Base-by-base conservation (phyloP, 192 early-diverging fungal species). In the Cladochytrium replicatum region DNA sequence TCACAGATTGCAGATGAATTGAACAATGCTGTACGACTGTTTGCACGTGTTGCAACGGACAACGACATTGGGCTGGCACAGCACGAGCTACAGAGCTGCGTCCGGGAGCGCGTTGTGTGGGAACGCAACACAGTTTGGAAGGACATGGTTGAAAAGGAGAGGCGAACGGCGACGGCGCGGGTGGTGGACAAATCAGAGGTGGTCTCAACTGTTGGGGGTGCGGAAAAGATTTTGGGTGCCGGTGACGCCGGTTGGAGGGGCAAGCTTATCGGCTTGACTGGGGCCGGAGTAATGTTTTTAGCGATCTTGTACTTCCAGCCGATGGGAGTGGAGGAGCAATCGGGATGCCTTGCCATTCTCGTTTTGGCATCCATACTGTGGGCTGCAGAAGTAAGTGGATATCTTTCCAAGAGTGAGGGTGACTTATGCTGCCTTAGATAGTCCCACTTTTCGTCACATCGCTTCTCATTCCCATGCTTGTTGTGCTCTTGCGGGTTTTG, bases 61-160 rank as follows among this genome's bases (percentile, higher is more conserved):
- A 67, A 67, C 40, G 71, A 82, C 41, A 40, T 78, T 9, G 79
- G 80, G 19, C 55, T 72, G 21, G 88, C 91, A 4, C 66, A 76
- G 24, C 61, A 61, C 1, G 87, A 89, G 46, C 82, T 97, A 26
- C 82, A 85, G 48, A 63, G 71, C 19, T 78, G 87, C 60, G 66
- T 93, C 58, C 77, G 91, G 44, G 90, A 94, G 59, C 83, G 86
- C 32, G 83, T 97, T 55, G 87, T 89, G 2, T 93, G 86, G 85
- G 90, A 97, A 64, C 81, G 93, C 57, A 97, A 94, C 66, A 97
- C 93, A 0, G 81, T 97, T 21, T 97, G 93, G 93, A 74, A 89
- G 51, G 93, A 97, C 60, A 91, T 97, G 88, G 85, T 97, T 58
- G 84, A 84, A 29, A 79, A 80, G 54, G 89, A 91, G 61, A 74